Base-by-base conservation (phyloP, 768 basidiomycete species). In the Thelephora aurantiotincta region DNA sequence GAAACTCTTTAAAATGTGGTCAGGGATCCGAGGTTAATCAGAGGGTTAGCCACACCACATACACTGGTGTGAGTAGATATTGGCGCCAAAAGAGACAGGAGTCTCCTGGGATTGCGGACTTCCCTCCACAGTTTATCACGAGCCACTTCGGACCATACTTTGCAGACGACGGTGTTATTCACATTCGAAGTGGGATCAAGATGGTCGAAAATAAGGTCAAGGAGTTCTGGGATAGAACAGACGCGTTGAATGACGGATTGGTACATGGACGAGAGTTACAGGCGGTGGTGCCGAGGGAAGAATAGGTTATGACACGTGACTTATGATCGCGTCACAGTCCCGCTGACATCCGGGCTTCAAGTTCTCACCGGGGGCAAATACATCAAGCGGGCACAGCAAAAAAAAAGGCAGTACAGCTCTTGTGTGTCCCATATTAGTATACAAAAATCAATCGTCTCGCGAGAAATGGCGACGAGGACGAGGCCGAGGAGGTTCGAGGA, bases 51-150 rank as follows among this genome's bases (percentile, higher is more conserved):
- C 34, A 49, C 53, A 20, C 50, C 14, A n/a, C 45, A 16, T 11
- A 16, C 35, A 14, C 45, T 44, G 36, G 22, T 50, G 45, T 34
- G 34, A 20, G 37, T 52, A 11, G 55, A 51, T 47, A 77, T 61
- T 0, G 77, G 75, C 11, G 68, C 68, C 9, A 82, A 66, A 3
- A 78, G 48, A 11, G 58, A 53, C 51, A 81, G 72, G 6, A 82
- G 63, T 9, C 60, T 63, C 26, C 60, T 46, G 1, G 76, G 57
- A 50, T 73, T 66, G 45, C 66, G 59, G 6, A 80, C 69, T 1
- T 77, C 68, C 46, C 61, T 66, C 80, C 80, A 82, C 0, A 81
- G 56, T n/a, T 63, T 54, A 54, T 79, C 73, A 48, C 81, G 58
- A 1, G 77, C 74, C 20, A 75, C 59, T 11, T 74, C 68, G 1